Base-by-base conservation (phyloP, 2,329 filamentous ascomycete species). In the Ophiosphaerella herpotricha region DNA sequence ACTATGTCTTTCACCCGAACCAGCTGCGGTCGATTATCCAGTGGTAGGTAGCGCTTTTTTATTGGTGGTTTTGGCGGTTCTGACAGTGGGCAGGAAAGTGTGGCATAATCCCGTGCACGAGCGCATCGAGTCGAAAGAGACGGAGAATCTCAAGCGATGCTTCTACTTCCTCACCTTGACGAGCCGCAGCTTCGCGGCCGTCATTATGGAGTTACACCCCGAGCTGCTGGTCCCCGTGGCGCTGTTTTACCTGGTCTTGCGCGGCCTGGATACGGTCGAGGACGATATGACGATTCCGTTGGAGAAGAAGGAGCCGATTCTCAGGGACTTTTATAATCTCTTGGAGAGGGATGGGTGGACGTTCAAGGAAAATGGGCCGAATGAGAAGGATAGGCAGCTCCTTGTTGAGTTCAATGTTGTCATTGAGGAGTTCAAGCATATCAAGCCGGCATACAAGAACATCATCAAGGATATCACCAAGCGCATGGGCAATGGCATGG, bases 401-500 rank as follows among this genome's bases (percentile, higher is more conserved):
- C 83, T 97, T 50, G 91, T 97, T 56, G 87, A 97, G 76, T 99
- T 99, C 72, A 86, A 96, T 72, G 84, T 88, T 48, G 86, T 99
- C 56, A 83, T 96, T 58, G 79, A 82, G 50, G 93, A 99, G 80
- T 90, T 93, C 75, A 90, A 89, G 79, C 88, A 89, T 75, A 80
- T 96, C 74, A 95, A 97, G 79, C 84, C 86, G 41, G 84, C 83
- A 48, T 97, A 99, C 77, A 84, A 83, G 73, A 83, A 81, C 6
- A 92, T 97, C 69, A 94, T 99, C 75, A 87, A 88, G 75, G 93
- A 97, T 64, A 96, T 97, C 69, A 91, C 91, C 29, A 80, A 86
- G 68, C 89, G 91, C 77, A 99, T 99, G 94, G 93, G 92, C 57
- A 92, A 97, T 68, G 94, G 94, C 61, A 99, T 99, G 94, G 94